These are phyloP conservation scores for Leptosphaerulina australis DNA, from an alignment of 2,329 filamentous ascomycete species.

Conservation along the genomic window DNA sequence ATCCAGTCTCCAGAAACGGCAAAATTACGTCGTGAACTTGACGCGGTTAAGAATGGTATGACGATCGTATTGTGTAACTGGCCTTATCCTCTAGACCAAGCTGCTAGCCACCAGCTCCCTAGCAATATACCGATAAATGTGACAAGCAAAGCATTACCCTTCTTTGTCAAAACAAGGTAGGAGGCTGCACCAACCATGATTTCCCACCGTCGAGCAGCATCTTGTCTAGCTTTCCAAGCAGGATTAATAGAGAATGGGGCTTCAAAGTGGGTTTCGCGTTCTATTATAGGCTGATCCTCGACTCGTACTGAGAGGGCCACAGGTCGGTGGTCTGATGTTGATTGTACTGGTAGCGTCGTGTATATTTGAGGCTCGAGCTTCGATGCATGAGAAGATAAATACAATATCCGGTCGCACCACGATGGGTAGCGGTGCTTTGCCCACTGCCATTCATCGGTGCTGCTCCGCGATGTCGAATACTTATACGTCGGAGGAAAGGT, in stretches of 20 bases:
- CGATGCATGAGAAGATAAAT: constrained; percentile 58
- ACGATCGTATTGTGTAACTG: too few relatives aligned
- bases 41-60: too few relatives aligned
- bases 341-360: constrained; percentile 74
- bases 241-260: constrained; percentile 64
- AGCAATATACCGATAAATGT: constrained; percentile 36
- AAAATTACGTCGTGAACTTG: too few relatives aligned
- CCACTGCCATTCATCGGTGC: constrained; percentile 67
- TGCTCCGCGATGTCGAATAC: constrained; percentile 58
- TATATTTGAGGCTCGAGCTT: constrained; percentile 68
- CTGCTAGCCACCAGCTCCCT: constrained; percentile 36
- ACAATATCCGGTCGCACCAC: constrained; percentile 93
- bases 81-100: constrained; percentile 18
- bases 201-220: constrained; percentile 63
- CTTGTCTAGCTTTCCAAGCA: constrained; percentile 61
- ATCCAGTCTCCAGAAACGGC: too few relatives aligned
- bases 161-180: constrained; percentile 58
- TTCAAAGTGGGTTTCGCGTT: constrained; percentile 24
- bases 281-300: constrained; percentile 58
- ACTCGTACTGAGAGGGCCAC: constrained; percentile 75
- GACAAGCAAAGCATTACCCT: constrained; percentile 52
- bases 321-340: constrained; percentile 85
- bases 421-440: constrained; percentile 80
- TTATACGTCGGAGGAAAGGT: constrained; percentile 94
- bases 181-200: constrained; percentile 63